Evolutionary conservation across 2,329 filamentous ascomycete species (phyloP), one percentile per base, ranked within the genome.

Genomic region (Cordyceps militaris): DNA sequence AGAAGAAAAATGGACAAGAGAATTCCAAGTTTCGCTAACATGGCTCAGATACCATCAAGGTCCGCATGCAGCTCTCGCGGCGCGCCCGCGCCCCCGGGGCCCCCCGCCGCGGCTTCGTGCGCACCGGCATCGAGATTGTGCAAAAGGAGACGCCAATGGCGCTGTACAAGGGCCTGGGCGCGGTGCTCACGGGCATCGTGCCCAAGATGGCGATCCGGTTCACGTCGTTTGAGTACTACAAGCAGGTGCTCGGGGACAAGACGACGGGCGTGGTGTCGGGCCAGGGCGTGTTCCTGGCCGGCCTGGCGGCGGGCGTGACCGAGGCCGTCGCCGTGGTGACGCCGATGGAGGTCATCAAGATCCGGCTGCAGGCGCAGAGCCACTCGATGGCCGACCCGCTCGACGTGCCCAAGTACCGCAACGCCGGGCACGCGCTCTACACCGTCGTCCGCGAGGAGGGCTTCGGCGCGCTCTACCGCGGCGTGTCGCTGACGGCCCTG

Each of bases 191-290:
- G 24, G 94, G 94, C 64, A 99, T 99, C 72, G 85, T 99, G 23
- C 94, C 94, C 57, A 99, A 99, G 76, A 99, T 99, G 94, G 94
- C 94, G 61, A 99, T 97, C 71, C 89, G 94, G 40, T 99, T 99
- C 76, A 96, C 93, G 49, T 96, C 90, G 57, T 99, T 97, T 74
- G 94, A 97, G 74, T 85, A 83, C 70, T 99, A 97, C 76, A 97
- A 97, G 82, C 85, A 91, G 70, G 61, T 88, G 61, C 79, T 97
- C 24, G 85, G 89, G 44, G 80, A 90, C 71, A 75, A 82, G 63
- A 69, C 84, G 58, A 84, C 85, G 3, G 89, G 90, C 44, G 68
- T 71, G 30, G 81, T 96, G 49, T 84, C 83, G 30, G 87, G 88
- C 49, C 80, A 81, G 64, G 82, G 82, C 24, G 97, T 91, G 44